These are phyloP conservation scores for Irpex lacteus DNA, from an alignment of 1,284 basidiomycete genomes.

Conservation along the genomic window DNA sequence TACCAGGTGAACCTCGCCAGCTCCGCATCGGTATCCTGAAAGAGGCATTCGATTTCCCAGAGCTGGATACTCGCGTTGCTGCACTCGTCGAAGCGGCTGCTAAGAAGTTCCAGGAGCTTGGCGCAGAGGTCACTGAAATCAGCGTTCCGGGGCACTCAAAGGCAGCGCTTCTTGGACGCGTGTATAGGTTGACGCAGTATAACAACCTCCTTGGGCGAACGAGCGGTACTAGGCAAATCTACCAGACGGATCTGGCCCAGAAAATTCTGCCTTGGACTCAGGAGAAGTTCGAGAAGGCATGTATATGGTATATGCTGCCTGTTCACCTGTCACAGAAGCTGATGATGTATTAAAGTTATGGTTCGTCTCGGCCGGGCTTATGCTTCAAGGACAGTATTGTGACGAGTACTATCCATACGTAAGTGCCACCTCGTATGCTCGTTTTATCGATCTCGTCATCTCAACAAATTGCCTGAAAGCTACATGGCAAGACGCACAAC, in stretches of 20 bases:
- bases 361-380: slow-evolving; percentile 20
- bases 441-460: too few species aligned
- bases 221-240: slow-evolving; percentile 29
- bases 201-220: slow-evolving; percentile 21
- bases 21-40: slow-evolving; percentile 40
- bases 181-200: slow-evolving; percentile 13
- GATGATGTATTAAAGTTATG: slow-evolving; percentile 2
- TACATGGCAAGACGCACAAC: slow-evolving; percentile 37
- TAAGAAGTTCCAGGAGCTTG: slow-evolving; percentile 32
- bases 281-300: slow-evolving; percentile 36
- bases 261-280: slow-evolving; percentile 38
- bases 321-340: not conserved
- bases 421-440: not conserved
- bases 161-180: slow-evolving; percentile 18
- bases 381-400: slow-evolving; percentile 26
- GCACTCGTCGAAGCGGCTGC: slow-evolving; percentile 33
- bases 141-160: slow-evolving; percentile 19
- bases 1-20: slow-evolving; percentile 17
- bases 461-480: slow-evolving; percentile 8
- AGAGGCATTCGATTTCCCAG: slow-evolving; percentile 37
- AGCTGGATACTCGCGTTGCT: slow-evolving; percentile 33
- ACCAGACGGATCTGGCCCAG: slow-evolving; percentile 36
- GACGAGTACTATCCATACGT: slow-evolving; percentile 29
- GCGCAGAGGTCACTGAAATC: slow-evolving; percentile 36
- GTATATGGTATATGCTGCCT: not conserved